These are phyloP conservation scores for Entamoeba dispar DNA, from an alignment of 208 protist genomes.

Conservation along the genomic window DNA sequence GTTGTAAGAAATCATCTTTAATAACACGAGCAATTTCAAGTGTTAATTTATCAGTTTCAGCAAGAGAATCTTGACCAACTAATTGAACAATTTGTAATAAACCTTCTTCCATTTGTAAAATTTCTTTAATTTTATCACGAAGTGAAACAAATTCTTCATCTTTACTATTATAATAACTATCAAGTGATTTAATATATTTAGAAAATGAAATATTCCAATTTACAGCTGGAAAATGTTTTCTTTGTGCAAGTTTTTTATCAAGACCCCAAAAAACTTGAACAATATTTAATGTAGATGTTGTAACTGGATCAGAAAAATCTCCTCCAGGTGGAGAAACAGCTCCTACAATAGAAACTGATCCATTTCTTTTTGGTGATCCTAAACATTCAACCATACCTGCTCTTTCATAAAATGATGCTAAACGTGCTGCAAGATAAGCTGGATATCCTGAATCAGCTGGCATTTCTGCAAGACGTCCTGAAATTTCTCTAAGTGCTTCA, in stretches of 20 bases:
- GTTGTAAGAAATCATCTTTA: conserved; percentile 96
- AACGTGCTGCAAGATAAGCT: conserved; percentile 88
- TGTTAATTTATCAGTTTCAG: conserved; percentile 92
- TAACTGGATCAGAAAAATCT: conserved; percentile 67
- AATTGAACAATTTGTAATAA: conserved; percentile 98
- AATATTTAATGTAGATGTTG: conserved; percentile 8
- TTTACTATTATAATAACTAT: conserved; percentile 74
- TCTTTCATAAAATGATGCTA: conserved; percentile 97
- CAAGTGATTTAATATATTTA: conserved; percentile 86
- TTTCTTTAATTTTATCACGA: conserved; percentile 55
- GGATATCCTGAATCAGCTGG: conserved; percentile 96
- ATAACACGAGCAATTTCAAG: conserved; percentile 94
- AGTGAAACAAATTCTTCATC: conserved; percentile 76
- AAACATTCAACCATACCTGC: conserved; percentile 30
- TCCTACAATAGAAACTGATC: conserved; percentile 95
- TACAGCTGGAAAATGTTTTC: conserved; percentile 99
- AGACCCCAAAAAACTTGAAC: conserved; percentile 85
- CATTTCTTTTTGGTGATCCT: conserved; percentile 45
- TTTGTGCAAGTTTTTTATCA: conserved; percentile 96
- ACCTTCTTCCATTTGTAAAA: conserved; percentile 90
- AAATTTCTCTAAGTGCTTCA: conserved; percentile 98
- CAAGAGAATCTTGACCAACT: conserved; percentile 95
- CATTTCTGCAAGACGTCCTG: conserved; percentile 98
- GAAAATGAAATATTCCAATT: conserved; percentile 98
- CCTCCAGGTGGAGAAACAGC: conserved; percentile 94